phyloP scores from a whole-genome alignment of 2,329 filamentous ascomycete genomes.

The Aspergillus fischeri region DNA sequence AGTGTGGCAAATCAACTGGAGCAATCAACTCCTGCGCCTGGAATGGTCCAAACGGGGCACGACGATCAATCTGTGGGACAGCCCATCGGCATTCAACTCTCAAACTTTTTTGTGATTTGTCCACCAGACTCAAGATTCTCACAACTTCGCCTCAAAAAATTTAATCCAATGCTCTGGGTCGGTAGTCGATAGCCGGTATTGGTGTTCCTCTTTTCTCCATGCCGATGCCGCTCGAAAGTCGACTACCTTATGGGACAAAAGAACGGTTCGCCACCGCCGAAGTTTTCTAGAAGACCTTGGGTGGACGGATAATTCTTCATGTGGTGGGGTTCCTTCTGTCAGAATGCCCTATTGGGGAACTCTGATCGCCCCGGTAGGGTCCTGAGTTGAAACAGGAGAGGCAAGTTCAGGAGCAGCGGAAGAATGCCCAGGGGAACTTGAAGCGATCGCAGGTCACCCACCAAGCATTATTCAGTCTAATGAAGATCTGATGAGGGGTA shows the following conservation, averaged over 20 bases:
- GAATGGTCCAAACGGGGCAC: slow-evolving; percentile 3
- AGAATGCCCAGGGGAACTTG: neutral
- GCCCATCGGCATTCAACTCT: neutral
- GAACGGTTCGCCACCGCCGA: neutral
- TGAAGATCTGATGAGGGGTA: too few species aligned
- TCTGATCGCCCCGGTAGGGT: neutral
- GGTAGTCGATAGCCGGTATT: neutral
- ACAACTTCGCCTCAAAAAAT: neutral
- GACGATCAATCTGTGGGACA: slow-evolving; percentile 14
- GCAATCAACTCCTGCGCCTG: neutral
- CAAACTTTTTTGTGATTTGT: slow-evolving; percentile 5
- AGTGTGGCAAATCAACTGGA: slow-evolving; percentile 6
- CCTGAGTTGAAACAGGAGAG: neutral
- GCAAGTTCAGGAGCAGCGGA: neutral
- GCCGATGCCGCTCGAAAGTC: neutral
- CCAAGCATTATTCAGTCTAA: neutral
- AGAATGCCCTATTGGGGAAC: neutral
- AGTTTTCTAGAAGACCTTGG: neutral
- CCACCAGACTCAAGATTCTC: neutral
- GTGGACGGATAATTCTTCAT: neutral
- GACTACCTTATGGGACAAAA: neutral
- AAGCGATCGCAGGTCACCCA: neutral
- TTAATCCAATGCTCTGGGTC: neutral
- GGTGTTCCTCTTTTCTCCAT: neutral
- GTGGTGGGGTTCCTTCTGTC: neutral